Percentiles rank a stretch among this genome's conserved stretches.
phyloP scores from a whole-genome alignment of 2,329 filamentous ascomycete species.

The Macroventuria anomochaeta region DNA sequence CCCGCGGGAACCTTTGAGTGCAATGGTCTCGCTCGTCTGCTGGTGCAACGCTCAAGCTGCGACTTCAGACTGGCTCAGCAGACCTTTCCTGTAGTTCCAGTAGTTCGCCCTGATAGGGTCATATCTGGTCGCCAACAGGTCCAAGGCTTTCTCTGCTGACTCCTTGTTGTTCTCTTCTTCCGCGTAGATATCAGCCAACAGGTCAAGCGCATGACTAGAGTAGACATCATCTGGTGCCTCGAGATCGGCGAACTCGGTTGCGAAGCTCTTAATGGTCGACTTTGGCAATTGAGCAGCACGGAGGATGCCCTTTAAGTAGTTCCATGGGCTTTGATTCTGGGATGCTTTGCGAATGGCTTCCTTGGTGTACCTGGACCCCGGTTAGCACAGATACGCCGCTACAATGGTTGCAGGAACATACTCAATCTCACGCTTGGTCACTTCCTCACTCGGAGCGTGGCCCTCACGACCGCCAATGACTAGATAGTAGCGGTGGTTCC shows the following conservation, averaged over 20 bases:
- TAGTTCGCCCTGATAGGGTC: slow-evolving; percentile 91
- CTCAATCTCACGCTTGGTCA: slow-evolving; percentile 76
- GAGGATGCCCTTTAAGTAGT: slow-evolving; percentile 81
- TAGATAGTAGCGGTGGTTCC: slow-evolving; percentile 97
- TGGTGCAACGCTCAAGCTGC: slow-evolving; percentile 27
- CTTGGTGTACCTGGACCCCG: slow-evolving; percentile 60
- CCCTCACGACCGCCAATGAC: slow-evolving; percentile 69
- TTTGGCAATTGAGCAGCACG: slow-evolving; percentile 65
- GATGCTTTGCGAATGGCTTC: slow-evolving; percentile 78
- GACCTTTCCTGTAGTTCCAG: slow-evolving; percentile 76
- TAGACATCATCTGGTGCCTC: slow-evolving; percentile 60
- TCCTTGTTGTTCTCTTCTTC: slow-evolving; percentile 60
- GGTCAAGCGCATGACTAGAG: slow-evolving; percentile 70
- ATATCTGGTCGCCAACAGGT: slow-evolving; percentile 80
- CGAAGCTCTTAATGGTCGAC: slow-evolving; percentile 60
- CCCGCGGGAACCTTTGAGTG: slow-evolving; percentile 7
- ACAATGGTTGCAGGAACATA: slow-evolving; percentile 53
- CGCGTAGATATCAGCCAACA: slow-evolving; percentile 72
- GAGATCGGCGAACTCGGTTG: slow-evolving; percentile 59
- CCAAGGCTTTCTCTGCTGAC: slow-evolving; percentile 72
- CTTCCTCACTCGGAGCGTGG: slow-evolving; percentile 53
- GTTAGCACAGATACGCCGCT: slow-evolving; percentile 23
- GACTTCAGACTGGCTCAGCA: slow-evolving; percentile 35
- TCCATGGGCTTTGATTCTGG: slow-evolving; percentile 95
- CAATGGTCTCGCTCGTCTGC: background rate